Percentiles rank a stretch among this genome's conserved stretches.
These are phyloP conservation scores for Vachellia collinsii DNA, from an alignment of 306 rosid genomes.

Conservation along the genomic window DNA sequence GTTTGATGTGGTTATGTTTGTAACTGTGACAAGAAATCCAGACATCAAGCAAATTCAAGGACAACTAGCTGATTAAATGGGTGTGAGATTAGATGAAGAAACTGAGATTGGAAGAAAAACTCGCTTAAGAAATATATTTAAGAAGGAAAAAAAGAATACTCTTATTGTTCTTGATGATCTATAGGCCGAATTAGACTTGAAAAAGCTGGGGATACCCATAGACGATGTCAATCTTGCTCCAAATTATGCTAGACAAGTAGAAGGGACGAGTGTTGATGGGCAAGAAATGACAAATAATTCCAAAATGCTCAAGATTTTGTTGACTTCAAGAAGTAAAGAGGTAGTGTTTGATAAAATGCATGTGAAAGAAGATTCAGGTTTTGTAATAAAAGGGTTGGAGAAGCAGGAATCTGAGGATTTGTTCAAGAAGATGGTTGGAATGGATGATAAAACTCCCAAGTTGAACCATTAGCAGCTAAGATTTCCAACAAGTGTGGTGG, in stretches of 20 bases:
- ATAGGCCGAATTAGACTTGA: conserved; percentile 12
- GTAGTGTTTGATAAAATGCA: conserved; percentile 5
- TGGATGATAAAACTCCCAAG: neutral
- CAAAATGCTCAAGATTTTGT: conserved; percentile 10
- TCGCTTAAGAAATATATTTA: neutral
- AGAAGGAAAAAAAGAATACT: neutral
- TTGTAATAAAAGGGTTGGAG: neutral
- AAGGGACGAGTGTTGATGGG: too few relatives aligned
- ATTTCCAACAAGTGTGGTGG: conserved; percentile 4
- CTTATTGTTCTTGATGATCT: conserved; percentile 26
- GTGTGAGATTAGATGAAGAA: neutral
- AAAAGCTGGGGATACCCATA: conserved; percentile 2
- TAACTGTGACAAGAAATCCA: neutral
- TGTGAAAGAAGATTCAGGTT: neutral
- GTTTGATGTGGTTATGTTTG: conserved; percentile 11
- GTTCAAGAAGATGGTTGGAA: conserved; percentile 11
- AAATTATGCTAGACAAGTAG: too few relatives aligned
- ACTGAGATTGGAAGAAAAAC: conserved; percentile 2
- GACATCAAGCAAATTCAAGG: neutral
- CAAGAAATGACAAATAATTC: too few relatives aligned
- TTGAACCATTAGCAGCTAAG: neutral
- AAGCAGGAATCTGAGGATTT: neutral
- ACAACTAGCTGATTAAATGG: conserved; percentile 9
- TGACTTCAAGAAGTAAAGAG: conserved; percentile 6
- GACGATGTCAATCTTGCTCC: neutral